Conservation (phyloP, 805 yeast species). For the Yamadazyma tumulicola region DNA sequence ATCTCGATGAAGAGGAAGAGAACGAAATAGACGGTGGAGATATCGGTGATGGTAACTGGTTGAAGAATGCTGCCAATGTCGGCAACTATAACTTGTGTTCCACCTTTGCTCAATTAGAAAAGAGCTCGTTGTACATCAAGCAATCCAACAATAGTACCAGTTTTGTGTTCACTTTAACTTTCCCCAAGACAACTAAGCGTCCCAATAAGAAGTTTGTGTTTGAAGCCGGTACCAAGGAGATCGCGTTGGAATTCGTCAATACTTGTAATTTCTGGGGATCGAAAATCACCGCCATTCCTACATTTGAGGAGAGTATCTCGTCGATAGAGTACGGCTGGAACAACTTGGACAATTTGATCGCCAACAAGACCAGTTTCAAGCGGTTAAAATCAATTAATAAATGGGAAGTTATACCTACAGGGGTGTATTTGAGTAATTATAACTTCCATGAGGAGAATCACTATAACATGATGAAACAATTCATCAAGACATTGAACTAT, state of each 20-base stretch:
- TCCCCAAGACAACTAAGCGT: slow-evolving; percentile 43
- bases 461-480: slow-evolving; percentile 42
- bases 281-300: slow-evolving; percentile 75
- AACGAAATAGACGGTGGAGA: slow-evolving; percentile 15
- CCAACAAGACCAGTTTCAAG: slow-evolving; percentile 25
- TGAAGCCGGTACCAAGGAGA: slow-evolving; percentile 62
- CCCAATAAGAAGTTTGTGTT: slow-evolving; percentile 48
- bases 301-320: slow-evolving; percentile 61
- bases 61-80: slow-evolving; percentile 55
- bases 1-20: slow-evolving; percentile 11
- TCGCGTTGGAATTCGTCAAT: slow-evolving; percentile 66
- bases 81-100: slow-evolving; percentile 53
- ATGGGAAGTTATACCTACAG: slow-evolving; percentile 43
- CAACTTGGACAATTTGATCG: slow-evolving; percentile 30
- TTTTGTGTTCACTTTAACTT: slow-evolving; percentile 50
- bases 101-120: slow-evolving; percentile 44
- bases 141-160: slow-evolving; percentile 12
- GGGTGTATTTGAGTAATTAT: slow-evolving; percentile 38
- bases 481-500: slow-evolving; percentile 38
- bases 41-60: slow-evolving; percentile 68
- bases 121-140: slow-evolving; percentile 8
- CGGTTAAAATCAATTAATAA: slow-evolving; percentile 32
- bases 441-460: slow-evolving; percentile 24
- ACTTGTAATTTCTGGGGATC: slow-evolving; percentile 92
- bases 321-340: slow-evolving; percentile 86